phyloP scores from a whole-genome alignment of 179 eudicot species.

The Spinacia oleracea region DNA sequence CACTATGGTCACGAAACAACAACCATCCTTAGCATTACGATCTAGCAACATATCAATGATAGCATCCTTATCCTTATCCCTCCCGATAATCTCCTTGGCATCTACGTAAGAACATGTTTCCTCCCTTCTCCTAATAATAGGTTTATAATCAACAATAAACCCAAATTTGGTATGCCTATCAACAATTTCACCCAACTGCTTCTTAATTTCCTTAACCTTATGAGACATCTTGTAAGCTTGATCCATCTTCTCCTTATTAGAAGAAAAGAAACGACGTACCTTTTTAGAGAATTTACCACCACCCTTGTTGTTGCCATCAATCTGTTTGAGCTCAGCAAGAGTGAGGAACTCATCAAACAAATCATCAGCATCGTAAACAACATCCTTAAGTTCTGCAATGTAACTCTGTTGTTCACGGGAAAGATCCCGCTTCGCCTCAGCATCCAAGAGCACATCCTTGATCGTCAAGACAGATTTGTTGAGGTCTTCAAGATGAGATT shows the following conservation, averaged over 20 bases:
- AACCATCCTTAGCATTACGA: not conserved
- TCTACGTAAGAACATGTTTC: not conserved
- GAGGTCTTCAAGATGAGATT: not conserved
- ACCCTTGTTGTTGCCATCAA: not conserved
- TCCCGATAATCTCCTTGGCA: not conserved
- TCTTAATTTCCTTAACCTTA: not conserved
- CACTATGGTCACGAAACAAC: not conserved
- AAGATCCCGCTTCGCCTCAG: not conserved
- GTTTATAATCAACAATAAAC: not conserved
- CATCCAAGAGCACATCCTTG: not conserved
- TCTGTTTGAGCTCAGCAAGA: too few species aligned
- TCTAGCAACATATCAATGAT: not conserved
- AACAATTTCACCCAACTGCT: not conserved
- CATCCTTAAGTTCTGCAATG: slow-evolving; percentile 3
- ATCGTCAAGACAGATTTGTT: not conserved
- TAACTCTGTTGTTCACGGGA: not conserved
- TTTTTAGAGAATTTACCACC: not conserved
- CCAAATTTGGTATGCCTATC: not conserved
- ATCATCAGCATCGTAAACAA: slow-evolving; percentile 13
- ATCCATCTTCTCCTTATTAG: not conserved
- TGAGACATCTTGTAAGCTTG: slow-evolving; percentile 2
- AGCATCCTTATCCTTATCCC: not conserved
- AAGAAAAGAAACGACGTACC: not conserved
- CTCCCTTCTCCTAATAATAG: slow-evolving; percentile 1
- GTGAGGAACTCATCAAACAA: not conserved